These are phyloP conservation scores for Aspergillus sp. DNA, from an alignment of 2,329 filamentous ascomycete genomes.

Conservation along the genomic window DNA sequence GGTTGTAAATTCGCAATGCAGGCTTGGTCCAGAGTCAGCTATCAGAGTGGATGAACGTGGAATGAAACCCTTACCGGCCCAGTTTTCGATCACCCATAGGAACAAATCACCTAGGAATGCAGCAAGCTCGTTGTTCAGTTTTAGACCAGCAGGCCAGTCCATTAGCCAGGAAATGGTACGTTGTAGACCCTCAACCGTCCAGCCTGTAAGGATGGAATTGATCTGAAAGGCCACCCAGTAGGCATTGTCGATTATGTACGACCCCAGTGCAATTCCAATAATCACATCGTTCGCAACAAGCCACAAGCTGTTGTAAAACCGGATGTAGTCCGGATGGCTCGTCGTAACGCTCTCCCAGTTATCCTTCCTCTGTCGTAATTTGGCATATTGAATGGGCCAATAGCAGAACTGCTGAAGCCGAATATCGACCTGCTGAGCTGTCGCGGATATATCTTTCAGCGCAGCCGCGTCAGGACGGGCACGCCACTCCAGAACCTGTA, in stretches of 20 bases:
- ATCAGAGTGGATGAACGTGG: neutral
- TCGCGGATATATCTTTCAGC: conserved; percentile 92
- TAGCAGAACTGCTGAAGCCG: conserved; percentile 97
- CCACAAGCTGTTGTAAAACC: conserved; percentile 98
- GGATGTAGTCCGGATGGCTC: conserved; percentile 95
- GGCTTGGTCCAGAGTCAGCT: conserved; percentile 45
- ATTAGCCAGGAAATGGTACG: conserved; percentile 93
- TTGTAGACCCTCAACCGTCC: conserved; percentile 85
- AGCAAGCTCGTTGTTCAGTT: conserved; percentile 90
- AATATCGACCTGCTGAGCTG: conserved; percentile 95
- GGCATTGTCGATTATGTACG: conserved; percentile 95
- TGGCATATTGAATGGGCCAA: conserved; percentile 96
- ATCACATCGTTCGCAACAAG: conserved; percentile 98
- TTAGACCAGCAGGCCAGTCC: conserved; percentile 91
- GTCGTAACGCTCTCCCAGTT: conserved; percentile 96
- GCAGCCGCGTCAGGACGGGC: conserved; percentile 75
- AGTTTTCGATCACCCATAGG: conserved; percentile 97
- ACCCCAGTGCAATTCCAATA: conserved; percentile 93
- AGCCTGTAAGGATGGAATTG: conserved; percentile 70
- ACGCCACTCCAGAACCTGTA: conserved; percentile 82
- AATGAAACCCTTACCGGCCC: conserved; percentile 64
- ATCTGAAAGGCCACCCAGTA: conserved; percentile 79
- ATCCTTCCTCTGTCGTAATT: conserved; percentile 79
- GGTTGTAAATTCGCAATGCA: conserved; percentile 78
- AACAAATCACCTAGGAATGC: conserved; percentile 94